These are phyloP conservation scores for Arthrobotrys pseudoclavata DNA, from an alignment of 2,329 filamentous ascomycete genomes.

Conservation along the genomic window DNA sequence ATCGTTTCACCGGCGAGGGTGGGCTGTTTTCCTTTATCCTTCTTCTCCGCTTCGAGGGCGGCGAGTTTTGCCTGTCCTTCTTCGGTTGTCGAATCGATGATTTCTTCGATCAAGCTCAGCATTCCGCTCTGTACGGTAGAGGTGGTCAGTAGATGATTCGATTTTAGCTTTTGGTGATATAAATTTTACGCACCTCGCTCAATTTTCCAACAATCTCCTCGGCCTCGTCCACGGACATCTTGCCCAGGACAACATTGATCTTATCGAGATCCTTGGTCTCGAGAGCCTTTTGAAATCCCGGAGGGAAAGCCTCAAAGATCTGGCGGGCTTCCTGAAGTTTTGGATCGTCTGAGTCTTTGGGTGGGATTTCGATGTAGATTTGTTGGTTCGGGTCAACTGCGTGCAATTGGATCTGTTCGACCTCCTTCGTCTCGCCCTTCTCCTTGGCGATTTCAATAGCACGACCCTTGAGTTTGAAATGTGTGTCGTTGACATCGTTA, in stretches of 20 bases:
- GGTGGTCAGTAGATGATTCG: conserved; percentile 41
- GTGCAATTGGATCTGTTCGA: conserved; percentile 97
- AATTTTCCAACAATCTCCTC: conserved; percentile 86
- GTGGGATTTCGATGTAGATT: conserved; percentile 88
- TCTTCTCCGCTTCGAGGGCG: conserved; percentile 79
- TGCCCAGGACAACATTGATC: conserved; percentile 87
- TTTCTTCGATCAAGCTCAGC: conserved; percentile 89
- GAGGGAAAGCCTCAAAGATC: conserved; percentile 86
- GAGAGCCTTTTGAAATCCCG: conserved; percentile 83
- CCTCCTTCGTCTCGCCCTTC: conserved; percentile 71
- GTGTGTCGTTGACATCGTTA: conserved; percentile 92
- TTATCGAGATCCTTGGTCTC: conserved; percentile 90
- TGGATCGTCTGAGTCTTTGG: conserved; percentile 76
- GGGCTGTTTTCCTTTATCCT: conserved; percentile 71
- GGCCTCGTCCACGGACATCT: conserved; percentile 89
- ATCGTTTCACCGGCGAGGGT: conserved; percentile 34
- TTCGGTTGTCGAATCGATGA: conserved; percentile 94
- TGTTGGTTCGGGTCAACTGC: conserved; percentile 93
- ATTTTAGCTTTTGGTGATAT: conserved; percentile 64
- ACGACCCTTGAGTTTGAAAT: conserved; percentile 82
- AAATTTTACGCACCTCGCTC: conserved; percentile 72
- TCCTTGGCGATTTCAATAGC: conserved; percentile 79
- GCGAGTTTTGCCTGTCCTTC: conserved; percentile 83
- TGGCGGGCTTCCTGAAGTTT: conserved; percentile 74
- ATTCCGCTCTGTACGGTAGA: conserved; percentile 76